Evolutionary conservation across 2,329 filamentous ascomycete species (phyloP), one percentile per base, ranked within the genome.

Genomic region (Ophiosphaerella korrae): DNA sequence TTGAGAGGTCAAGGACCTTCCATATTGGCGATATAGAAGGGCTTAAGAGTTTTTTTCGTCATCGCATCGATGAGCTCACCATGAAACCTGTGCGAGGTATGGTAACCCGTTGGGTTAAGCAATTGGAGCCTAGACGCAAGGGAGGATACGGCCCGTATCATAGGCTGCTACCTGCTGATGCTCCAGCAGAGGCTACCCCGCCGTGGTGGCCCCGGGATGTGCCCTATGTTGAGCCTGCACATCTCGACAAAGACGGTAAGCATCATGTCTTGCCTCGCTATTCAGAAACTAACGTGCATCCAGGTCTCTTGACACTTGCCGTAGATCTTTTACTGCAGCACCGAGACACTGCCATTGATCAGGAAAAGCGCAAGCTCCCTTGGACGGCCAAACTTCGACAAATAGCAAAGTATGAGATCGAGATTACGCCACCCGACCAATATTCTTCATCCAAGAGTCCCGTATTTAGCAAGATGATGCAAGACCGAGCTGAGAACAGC

Each of bases 101-200:
- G 31, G 63, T 66, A n/a, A 69, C 66, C 2, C 56, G 59, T 7
- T 72, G 70, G 70, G 57, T 72, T 31, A 68, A 66, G 48, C 53
- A 59, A 16, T 48, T 67, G 6, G 63, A 64, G 34, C 70, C 68
- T 3, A 54, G 56, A 16, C 65, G 69, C 4, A 53, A 62, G 32
- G 52, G 59, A 9, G 38, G 44, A 7, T 68, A 64, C 37, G 65
- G 66, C 6, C 58, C 55, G 3, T 71, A 72, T 36, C 60, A 66
- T 43, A 63, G 60, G 40, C 53, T 56, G 42, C 35, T 59, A 1
- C 60, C 62, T 1, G 41, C 41, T 7, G 50, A 60, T 9, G 48
- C 43, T 16, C 46, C 50, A 14, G 43, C 54, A 23, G 50, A 53
- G 34, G 44, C 50, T 23, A 58, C 54, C 6, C 63, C 68, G 7